Conservation (phyloP, 2,329 filamentous ascomycete species). For the Talaromyces pinophilus region DNA sequence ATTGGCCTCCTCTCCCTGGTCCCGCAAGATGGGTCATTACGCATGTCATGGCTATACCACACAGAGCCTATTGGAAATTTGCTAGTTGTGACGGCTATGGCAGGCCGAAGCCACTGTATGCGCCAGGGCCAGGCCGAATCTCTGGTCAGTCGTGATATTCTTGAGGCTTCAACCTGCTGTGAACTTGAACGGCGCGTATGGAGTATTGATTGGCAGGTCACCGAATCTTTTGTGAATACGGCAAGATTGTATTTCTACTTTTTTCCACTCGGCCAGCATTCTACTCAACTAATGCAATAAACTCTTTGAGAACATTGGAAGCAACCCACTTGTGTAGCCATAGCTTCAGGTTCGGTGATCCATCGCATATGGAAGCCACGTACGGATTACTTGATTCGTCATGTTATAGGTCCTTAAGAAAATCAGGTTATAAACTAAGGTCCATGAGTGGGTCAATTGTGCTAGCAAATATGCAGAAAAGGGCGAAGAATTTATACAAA, state of each 20-base stretch:
- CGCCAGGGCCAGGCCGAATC: not conserved
- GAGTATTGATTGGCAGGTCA: not conserved
- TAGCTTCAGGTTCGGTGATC: not conserved
- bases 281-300: not conserved
- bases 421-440: not conserved
- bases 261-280: not conserved
- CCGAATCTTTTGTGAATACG: not conserved
- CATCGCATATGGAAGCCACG: not conserved
- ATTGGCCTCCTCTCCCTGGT: constrained; percentile 21
- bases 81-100: constrained; percentile 22
- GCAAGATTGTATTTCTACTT: not conserved
- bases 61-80: constrained; percentile 20
- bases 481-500: not conserved
- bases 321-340: not conserved
- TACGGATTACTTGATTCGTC: not conserved
- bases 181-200: not conserved
- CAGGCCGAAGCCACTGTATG: constrained; percentile 16
- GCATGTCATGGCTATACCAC: constrained; percentile 8
- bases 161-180: not conserved
- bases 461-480: not conserved
- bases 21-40: constrained; percentile 15
- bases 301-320: not conserved
- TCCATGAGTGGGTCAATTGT: not conserved
- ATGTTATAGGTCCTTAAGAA: not conserved
- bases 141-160: not conserved